phyloP scores from a whole-genome alignment of 2,329 filamentous ascomycete genomes.

The Ascochyta rabiei region DNA sequence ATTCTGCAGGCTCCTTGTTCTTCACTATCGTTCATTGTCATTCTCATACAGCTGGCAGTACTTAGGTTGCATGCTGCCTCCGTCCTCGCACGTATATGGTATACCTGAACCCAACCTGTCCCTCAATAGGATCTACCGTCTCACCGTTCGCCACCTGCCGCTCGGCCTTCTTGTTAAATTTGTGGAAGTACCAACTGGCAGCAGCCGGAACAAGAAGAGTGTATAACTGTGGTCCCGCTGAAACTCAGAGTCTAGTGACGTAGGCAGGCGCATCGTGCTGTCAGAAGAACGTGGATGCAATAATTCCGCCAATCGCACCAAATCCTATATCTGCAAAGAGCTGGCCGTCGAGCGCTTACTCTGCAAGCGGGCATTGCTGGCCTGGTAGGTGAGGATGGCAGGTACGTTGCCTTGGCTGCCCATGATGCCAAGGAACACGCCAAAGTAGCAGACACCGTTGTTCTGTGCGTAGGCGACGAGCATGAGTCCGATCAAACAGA shows the following conservation, averaged over 20 bases:
- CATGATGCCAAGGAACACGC: slow-evolving; percentile 31
- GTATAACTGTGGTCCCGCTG: slow-evolving; percentile 26
- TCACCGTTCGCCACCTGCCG: slow-evolving; percentile 20
- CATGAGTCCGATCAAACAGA: slow-evolving; percentile 32
- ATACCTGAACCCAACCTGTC: slow-evolving; percentile 29
- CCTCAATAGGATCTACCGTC: slow-evolving; percentile 23
- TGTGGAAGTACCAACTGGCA: slow-evolving; percentile 22
- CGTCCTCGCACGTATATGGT: slow-evolving; percentile 7
- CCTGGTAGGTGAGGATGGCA: slow-evolving; percentile 34
- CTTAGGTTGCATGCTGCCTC: no score
- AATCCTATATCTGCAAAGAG: slow-evolving; percentile 33
- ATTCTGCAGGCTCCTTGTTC: no score
- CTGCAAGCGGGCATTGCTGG: slow-evolving; percentile 33
- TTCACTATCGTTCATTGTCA: no score
- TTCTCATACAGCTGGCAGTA: no score
- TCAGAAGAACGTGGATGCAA: slow-evolving; percentile 29
- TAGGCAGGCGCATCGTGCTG: slow-evolving; percentile 31
- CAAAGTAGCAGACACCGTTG: slow-evolving; percentile 34
- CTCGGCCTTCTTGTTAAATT: slow-evolving; percentile 23
- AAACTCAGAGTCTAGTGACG: slow-evolving; percentile 28
- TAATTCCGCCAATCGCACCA: slow-evolving; percentile 34
- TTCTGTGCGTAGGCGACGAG: slow-evolving; percentile 32
- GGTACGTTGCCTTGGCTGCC: slow-evolving; percentile 30
- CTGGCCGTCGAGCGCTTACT: slow-evolving; percentile 29
- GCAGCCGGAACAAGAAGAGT: slow-evolving; percentile 20